A percentile compares a stretch with the other conserved stretches of the same genome.
phyloP scores from a whole-genome alignment of 75 land plant genomes.

The Pinus taeda region DNA sequence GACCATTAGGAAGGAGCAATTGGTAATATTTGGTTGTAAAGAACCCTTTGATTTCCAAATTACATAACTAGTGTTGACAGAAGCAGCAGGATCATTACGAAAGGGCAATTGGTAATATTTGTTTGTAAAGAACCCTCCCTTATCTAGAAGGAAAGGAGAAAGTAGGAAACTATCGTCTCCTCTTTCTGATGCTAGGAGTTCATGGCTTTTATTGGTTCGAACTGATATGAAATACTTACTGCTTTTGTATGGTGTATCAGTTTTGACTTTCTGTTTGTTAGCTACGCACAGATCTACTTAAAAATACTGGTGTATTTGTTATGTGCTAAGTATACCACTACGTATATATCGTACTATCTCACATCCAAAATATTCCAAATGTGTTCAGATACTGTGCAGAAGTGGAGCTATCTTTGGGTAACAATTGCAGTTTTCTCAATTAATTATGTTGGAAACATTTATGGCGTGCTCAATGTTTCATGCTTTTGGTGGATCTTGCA shows the following conservation, averaged over 20 bases:
- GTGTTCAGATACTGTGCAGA: background rate
- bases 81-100: background rate
- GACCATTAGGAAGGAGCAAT: background rate
- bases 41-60: background rate
- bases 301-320: background rate
- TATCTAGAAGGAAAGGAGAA: background rate
- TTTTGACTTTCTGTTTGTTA: background rate
- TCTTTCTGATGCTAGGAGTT: background rate
- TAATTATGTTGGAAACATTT: background rate
- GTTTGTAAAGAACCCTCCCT: background rate
- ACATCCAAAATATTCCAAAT: background rate
- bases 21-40: background rate
- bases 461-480: background rate
- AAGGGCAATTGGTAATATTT: background rate
- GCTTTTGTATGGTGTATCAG: background rate
- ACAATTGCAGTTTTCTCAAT: background rate
- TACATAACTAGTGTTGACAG: background rate
- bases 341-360: background rate
- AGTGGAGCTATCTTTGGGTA: background rate
- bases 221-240: background rate
- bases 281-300: background rate
- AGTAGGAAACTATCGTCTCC: background rate
- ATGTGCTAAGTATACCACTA: background rate
- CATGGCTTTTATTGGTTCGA: too few relatives aligned
- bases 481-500: background rate